These are phyloP conservation scores for Pisolithus orientalis DNA, from an alignment of 768 basidiomycete genomes.

Conservation along the genomic window DNA sequence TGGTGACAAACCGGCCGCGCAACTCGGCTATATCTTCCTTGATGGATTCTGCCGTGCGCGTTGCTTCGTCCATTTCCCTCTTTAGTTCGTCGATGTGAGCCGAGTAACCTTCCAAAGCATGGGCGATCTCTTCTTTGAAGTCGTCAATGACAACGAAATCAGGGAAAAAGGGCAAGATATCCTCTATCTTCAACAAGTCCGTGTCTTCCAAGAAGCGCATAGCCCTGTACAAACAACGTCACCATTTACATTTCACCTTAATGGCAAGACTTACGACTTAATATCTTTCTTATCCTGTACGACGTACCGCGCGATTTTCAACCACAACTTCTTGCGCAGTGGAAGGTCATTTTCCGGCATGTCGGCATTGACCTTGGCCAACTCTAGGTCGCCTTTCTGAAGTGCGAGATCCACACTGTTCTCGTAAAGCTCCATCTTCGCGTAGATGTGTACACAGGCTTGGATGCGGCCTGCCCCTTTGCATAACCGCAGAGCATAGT, in stretches of 20 bases:
- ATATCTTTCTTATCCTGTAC: slow-evolving; percentile 98
- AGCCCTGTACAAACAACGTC: slow-evolving; percentile 48
- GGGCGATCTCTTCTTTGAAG: slow-evolving; percentile 98
- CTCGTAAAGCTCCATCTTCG: slow-evolving; percentile 96
- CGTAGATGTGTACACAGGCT: slow-evolving; percentile 94
- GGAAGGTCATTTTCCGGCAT: slow-evolving; percentile 87
- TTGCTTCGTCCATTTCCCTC: slow-evolving; percentile 95
- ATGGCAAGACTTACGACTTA: slow-evolving; percentile 68
- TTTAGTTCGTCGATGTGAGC: slow-evolving; percentile 86
- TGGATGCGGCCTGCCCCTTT: slow-evolving; percentile 75
- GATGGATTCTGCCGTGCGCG: slow-evolving; percentile 86
- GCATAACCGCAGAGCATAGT: slow-evolving; percentile 92
- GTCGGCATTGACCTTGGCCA: slow-evolving; percentile 94
- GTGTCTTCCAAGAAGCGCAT: slow-evolving; percentile 97
- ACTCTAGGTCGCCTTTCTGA: slow-evolving; percentile 88
- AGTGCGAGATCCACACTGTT: slow-evolving; percentile 93
- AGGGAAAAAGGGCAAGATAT: slow-evolving; percentile 98
- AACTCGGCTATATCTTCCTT: slow-evolving; percentile 84
- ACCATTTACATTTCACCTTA: neutral
- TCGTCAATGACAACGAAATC: slow-evolving; percentile 99
- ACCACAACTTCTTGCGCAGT: slow-evolving; percentile 89
- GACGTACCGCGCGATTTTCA: slow-evolving; percentile 98
- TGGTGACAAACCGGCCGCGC: slow-evolving; percentile 85
- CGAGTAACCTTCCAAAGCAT: slow-evolving; percentile 90
- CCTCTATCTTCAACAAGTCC: slow-evolving; percentile 93